Conservation (phyloP, 2,329 filamentous ascomycete species). For the Nemania bipapillata region DNA sequence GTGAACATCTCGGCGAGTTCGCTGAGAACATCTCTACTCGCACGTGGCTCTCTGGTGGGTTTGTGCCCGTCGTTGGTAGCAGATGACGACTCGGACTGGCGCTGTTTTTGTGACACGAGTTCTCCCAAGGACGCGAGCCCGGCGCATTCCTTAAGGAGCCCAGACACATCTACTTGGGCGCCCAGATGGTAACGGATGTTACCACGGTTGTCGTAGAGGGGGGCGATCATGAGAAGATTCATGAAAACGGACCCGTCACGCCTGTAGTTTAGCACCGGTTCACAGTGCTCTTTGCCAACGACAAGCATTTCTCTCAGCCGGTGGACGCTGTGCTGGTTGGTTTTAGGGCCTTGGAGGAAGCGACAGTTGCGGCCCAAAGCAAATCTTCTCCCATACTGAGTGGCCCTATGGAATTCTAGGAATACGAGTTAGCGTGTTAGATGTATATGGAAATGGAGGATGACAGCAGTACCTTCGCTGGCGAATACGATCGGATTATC, state of each 20-base stretch:
- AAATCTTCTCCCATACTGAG: constrained; percentile 78
- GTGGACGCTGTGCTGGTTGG: constrained; percentile 69
- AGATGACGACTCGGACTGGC: constrained; percentile 1
- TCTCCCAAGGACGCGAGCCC: constrained; percentile 71
- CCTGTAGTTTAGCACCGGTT: constrained; percentile 80
- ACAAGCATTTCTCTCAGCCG: constrained; percentile 70
- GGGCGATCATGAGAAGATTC: constrained; percentile 79
- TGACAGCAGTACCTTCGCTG: constrained; percentile 68
- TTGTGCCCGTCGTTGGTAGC: background rate
- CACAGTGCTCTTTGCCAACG: constrained; percentile 74
- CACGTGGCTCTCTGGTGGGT: constrained; percentile 21
- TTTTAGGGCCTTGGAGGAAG: constrained; percentile 80
- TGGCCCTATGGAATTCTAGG: constrained; percentile 76
- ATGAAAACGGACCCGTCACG: constrained; percentile 82
- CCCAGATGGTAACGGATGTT: constrained; percentile 75
- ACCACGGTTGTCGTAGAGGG: constrained; percentile 74
- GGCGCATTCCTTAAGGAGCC: constrained; percentile 72
- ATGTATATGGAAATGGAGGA: background rate
- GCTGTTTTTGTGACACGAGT: constrained; percentile 53
- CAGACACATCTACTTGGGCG: constrained; percentile 76
- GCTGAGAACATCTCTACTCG: constrained; percentile 61
- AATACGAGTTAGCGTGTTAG: constrained; percentile 20
- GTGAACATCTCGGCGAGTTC: constrained; percentile 77
- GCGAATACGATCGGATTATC: constrained; percentile 83
- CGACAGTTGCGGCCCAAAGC: constrained; percentile 80